Evolutionary conservation across 164 flowering plant genomes (phyloP).

Genomic region (Litsea cubeba): DNA sequence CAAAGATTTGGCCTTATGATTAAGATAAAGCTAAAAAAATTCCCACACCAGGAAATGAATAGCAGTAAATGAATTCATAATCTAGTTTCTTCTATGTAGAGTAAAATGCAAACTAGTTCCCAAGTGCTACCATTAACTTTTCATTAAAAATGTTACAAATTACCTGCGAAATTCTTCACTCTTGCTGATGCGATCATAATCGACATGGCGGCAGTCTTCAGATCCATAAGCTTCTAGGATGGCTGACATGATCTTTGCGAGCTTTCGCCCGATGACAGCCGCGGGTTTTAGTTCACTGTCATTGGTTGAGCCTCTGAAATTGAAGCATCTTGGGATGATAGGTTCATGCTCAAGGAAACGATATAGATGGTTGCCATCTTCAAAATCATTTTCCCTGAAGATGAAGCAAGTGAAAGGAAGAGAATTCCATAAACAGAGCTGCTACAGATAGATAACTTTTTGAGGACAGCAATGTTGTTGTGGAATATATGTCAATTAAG

Average conservation of each 20-base stretch:
- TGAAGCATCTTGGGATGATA: conserved; percentile 67
- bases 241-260: conserved; percentile 78
- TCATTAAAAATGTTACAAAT: neutral
- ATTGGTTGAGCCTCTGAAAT: conserved; percentile 58
- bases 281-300: conserved; percentile 70
- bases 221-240: conserved; percentile 82
- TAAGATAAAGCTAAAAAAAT: neutral
- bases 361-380: conserved; percentile 77
- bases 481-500: neutral
- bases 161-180: conserved; percentile 96
- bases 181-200: conserved; percentile 63
- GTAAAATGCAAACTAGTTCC: no score
- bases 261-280: conserved; percentile 41
- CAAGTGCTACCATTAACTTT: neutral
- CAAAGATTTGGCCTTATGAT: neutral
- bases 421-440: neutral
- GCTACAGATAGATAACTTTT: no score
- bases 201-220: conserved; percentile 63
- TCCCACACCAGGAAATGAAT: neutral
- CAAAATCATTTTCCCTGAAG: conserved; percentile 72
- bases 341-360: conserved; percentile 92
- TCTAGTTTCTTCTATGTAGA: neutral
- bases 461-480: neutral
- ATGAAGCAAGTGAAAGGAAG: neutral
- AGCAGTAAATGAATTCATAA: neutral